phyloP scores from a whole-genome alignment of 371 early-diverging fungal species.

The Coemansia sp. region DNA sequence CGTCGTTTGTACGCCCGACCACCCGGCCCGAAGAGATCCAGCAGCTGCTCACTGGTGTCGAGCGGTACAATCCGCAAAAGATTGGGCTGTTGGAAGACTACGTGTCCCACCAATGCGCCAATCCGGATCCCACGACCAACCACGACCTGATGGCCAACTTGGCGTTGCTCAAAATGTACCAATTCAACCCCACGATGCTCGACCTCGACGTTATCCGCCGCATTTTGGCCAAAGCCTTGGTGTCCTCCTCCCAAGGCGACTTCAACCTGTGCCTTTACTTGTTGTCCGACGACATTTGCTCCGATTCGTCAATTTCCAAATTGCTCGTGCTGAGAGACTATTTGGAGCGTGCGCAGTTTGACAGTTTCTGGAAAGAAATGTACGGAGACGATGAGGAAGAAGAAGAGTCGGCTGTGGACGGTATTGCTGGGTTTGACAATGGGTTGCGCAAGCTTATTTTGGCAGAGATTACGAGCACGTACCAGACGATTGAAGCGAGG shows the following conservation, averaged over 20 bases:
- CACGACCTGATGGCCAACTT: constrained; percentile 88
- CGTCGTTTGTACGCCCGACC: constrained; percentile 46
- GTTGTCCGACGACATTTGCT: constrained; percentile 69
- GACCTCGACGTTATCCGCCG: constrained; percentile 70
- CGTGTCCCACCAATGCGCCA: constrained; percentile 70
- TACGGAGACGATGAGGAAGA: constrained; percentile 53
- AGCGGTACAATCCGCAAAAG: constrained; percentile 89
- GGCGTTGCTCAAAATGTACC: constrained; percentile 90
- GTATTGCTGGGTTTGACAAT: constrained; percentile 70
- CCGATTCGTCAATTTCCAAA: constrained; percentile 60
- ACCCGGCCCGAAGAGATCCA: constrained; percentile 76
- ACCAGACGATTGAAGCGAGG: constrained; percentile 69
- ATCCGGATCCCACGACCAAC: constrained; percentile 59
- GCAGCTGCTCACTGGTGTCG: constrained; percentile 71
- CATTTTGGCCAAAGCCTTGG: constrained; percentile 80
- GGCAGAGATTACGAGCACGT: constrained; percentile 70
- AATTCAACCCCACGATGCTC: constrained; percentile 80
- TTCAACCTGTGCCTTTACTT: constrained; percentile 86
- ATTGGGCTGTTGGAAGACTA: constrained; percentile 78
- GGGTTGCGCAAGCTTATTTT: constrained; percentile 74
- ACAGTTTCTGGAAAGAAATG: constrained; percentile 74
- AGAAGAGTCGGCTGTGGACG: constrained; percentile 59
- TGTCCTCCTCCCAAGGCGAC: constrained; percentile 81
- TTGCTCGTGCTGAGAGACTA: constrained; percentile 73
- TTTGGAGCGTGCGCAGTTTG: constrained; percentile 76